phyloP scores from a whole-genome alignment of 768 basidiomycete species.

The Pleurotus salmoneostramineus region DNA sequence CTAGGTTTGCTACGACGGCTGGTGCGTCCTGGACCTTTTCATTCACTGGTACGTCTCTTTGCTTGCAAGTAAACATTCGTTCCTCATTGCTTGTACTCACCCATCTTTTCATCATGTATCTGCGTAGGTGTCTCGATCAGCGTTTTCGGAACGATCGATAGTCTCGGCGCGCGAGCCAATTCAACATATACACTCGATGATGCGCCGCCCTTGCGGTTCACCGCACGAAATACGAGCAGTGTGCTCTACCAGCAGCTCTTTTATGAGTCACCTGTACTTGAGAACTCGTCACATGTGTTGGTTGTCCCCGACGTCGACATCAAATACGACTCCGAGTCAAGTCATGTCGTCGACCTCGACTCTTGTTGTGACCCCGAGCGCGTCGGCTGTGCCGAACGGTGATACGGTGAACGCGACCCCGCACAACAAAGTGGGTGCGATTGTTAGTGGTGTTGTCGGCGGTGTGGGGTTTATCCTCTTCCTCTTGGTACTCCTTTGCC shows the following conservation, averaged over 20 bases:
- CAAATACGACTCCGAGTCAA: too few species aligned
- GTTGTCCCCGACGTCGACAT: not conserved
- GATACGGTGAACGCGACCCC: too few species aligned
- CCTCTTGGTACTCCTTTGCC: too few species aligned
- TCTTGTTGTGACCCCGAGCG: too few species aligned
- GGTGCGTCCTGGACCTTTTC: not conserved
- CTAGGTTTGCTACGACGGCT: not conserved
- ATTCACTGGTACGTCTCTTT: not conserved
- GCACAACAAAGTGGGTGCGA: too few species aligned
- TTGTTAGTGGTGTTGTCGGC: too few species aligned
- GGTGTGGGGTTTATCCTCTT: too few species aligned
- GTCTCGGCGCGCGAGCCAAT: not conserved
- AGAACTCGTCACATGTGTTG: not conserved
- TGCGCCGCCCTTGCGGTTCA: not conserved
- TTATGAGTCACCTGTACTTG: not conserved
- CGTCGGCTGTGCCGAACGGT: too few species aligned
- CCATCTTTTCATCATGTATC: not conserved
- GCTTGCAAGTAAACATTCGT: too few species aligned
- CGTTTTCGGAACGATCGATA: slow-evolving; percentile 2
- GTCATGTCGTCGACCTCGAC: too few species aligned
- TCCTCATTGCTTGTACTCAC: not conserved
- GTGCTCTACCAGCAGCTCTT: not conserved
- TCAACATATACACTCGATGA: not conserved
- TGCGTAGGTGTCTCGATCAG: not conserved
- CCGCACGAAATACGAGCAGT: not conserved